Conservation (phyloP, 768 basidiomycete genomes). For the Xerocomus brunneocitrinus region DNA sequence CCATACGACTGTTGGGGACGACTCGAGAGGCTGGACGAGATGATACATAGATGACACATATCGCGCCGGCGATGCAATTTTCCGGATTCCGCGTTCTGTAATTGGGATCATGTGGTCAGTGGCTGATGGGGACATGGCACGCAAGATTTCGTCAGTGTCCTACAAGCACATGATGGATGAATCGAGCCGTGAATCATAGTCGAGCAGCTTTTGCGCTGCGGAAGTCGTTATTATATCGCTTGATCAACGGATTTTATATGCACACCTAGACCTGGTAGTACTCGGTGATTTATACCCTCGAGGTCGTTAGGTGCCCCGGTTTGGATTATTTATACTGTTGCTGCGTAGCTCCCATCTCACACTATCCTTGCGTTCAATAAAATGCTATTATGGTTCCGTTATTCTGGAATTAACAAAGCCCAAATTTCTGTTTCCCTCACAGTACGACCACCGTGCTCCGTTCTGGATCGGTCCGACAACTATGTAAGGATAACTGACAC, state of each 20-base stretch:
- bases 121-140: not conserved
- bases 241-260: not conserved
- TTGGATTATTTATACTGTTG: no score
- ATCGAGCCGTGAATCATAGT: not conserved
- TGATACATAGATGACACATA: not conserved
- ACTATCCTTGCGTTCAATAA: no score
- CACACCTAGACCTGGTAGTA: not conserved
- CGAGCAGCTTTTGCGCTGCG: not conserved
- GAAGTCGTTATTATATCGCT: not conserved
- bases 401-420: no score
- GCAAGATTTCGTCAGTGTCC: not conserved
- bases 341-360: no score
- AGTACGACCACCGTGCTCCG: no score
- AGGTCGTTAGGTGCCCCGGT: no score
- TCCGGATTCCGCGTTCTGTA: constrained; percentile 16
- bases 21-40: not conserved
- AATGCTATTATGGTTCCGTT: no score
- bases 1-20: constrained; percentile 21
- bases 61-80: not conserved
- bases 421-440: no score
- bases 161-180: not conserved
- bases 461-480: no score
- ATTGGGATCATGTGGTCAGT: constrained; percentile 9
- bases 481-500: no score
- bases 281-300: no score